Percentiles rank a stretch among this genome's conserved stretches.
These are phyloP conservation scores for Cronartium quercuum DNA, from an alignment of 1,284 basidiomycete species.

Conservation along the genomic window DNA sequence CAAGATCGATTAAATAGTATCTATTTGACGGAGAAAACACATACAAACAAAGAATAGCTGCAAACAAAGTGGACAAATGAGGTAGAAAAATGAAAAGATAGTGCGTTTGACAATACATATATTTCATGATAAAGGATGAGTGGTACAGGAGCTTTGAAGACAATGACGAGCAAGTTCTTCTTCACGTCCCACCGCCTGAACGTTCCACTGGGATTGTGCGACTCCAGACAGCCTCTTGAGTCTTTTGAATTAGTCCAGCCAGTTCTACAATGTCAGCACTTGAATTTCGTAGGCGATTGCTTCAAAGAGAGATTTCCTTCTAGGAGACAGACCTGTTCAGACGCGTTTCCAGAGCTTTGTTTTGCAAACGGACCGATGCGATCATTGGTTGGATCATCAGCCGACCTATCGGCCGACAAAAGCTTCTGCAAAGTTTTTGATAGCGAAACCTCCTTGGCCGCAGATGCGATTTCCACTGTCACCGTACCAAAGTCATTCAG, in stretches of 20 bases:
- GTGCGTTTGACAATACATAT: too few species aligned
- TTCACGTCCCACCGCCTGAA: conserved; percentile 34
- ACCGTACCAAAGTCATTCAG: not conserved
- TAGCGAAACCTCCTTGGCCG: conserved; percentile 35
- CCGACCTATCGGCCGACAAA: not conserved
- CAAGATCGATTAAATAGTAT: too few species aligned
- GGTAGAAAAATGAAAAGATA: too few species aligned
- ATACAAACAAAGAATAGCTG: too few species aligned
- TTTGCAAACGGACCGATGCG: not conserved
- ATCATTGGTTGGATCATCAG: not conserved
- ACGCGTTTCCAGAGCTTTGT: not conserved
- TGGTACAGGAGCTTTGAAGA: too few species aligned
- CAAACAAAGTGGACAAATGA: too few species aligned
- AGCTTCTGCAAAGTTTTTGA: conserved; percentile 37
- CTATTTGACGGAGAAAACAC: too few species aligned
- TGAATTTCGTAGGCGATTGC: not conserved
- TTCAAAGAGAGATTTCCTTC: not conserved
- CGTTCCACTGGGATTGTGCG: conserved; percentile 34
- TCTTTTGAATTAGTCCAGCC: conserved; percentile 9
- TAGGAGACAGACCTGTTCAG: not conserved
- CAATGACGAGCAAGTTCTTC: too few species aligned
- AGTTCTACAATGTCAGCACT: not conserved
- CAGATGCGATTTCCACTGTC: conserved; percentile 29
- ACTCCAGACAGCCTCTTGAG: conserved; percentile 4
- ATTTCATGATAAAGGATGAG: too few species aligned